A percentile compares a stretch with the other conserved stretches of the same genome.
These are phyloP conservation scores for Tephrocybe sp. DNA, from an alignment of 768 basidiomycete genomes.

Conservation along the genomic window DNA sequence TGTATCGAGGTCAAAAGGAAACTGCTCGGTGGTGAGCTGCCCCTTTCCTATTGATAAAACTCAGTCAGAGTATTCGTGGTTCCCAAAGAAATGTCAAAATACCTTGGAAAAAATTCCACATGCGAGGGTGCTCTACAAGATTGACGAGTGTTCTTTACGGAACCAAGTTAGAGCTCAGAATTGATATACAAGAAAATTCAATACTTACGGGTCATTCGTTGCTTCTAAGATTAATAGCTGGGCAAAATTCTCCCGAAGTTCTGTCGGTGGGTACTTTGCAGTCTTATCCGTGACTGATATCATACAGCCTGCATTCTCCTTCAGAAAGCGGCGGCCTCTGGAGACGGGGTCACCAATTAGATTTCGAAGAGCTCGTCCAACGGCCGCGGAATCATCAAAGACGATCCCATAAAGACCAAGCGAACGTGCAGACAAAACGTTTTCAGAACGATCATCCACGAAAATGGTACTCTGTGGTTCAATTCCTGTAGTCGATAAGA, in stretches of 20 bases:
- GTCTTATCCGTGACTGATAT: slow-evolving; percentile 41
- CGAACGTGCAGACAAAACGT: slow-evolving; percentile 54
- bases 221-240: slow-evolving; percentile 57
- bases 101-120: slow-evolving; percentile 59
- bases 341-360: slow-evolving; percentile 43
- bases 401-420: slow-evolving; percentile 55
- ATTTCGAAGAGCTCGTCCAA: slow-evolving; percentile 45
- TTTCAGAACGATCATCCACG: slow-evolving; percentile 60
- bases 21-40: slow-evolving; percentile 43
- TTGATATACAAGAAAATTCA: not conserved
- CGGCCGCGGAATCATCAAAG: slow-evolving; percentile 38
- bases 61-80: not conserved
- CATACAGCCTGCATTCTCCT: slow-evolving; percentile 34
- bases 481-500: slow-evolving; percentile 38
- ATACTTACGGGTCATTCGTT: slow-evolving; percentile 39
- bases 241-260: slow-evolving; percentile 51
- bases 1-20: slow-evolving; percentile 57
- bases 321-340: slow-evolving; percentile 40
- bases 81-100: not conserved
- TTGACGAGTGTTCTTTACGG: slow-evolving; percentile 40
- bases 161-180: not conserved
- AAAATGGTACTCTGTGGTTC: slow-evolving; percentile 50
- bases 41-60: slow-evolving; percentile 27
- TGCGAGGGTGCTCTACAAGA: slow-evolving; percentile 36
- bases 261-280: slow-evolving; percentile 25